Evolutionary conservation across 805 yeast species (phyloP).

Genomic region (Schizosaccharomyces octosporus): DNA sequence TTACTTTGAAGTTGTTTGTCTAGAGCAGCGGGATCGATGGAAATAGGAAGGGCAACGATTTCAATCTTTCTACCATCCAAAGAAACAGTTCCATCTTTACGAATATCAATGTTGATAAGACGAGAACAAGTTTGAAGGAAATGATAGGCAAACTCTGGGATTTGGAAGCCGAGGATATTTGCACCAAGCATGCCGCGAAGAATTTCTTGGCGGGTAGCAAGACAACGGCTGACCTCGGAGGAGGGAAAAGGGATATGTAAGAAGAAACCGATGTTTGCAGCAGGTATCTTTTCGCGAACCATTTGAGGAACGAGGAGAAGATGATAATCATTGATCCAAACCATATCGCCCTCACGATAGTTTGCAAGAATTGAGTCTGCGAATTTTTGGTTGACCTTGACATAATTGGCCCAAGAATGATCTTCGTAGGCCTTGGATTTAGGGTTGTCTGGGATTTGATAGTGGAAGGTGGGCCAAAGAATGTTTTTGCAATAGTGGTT

Average conservation of each 20-base stretch:
- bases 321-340: slow-evolving; percentile 88
- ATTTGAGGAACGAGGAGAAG: slow-evolving; percentile 59
- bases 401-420: slow-evolving; percentile 77
- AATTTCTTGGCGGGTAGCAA: slow-evolving; percentile 49
- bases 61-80: slow-evolving; percentile 15
- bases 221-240: slow-evolving; percentile 73
- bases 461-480: slow-evolving; percentile 84
- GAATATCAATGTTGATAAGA: slow-evolving; percentile 60
- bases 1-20: slow-evolving; percentile 21
- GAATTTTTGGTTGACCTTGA: slow-evolving; percentile 44
- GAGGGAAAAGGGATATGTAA: slow-evolving; percentile 88
- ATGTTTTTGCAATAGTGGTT: slow-evolving; percentile 80
- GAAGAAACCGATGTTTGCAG: slow-evolving; percentile 52
- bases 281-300: slow-evolving; percentile 50
- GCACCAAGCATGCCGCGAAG: slow-evolving; percentile 79
- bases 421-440: slow-evolving; percentile 86
- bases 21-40: slow-evolving; percentile 23
- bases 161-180: slow-evolving; percentile 69
- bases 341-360: slow-evolving; percentile 45
- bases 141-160: slow-evolving; percentile 79
- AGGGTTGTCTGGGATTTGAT: slow-evolving; percentile 78
- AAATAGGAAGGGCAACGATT: slow-evolving; percentile 17
- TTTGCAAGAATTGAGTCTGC: slow-evolving; percentile 49
- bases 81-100: slow-evolving; percentile 28
- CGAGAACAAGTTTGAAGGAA: slow-evolving; percentile 76